Evolutionary conservation across 257 asterid genomes (phyloP).

Genomic region (Mitragyna speciosa): DNA sequence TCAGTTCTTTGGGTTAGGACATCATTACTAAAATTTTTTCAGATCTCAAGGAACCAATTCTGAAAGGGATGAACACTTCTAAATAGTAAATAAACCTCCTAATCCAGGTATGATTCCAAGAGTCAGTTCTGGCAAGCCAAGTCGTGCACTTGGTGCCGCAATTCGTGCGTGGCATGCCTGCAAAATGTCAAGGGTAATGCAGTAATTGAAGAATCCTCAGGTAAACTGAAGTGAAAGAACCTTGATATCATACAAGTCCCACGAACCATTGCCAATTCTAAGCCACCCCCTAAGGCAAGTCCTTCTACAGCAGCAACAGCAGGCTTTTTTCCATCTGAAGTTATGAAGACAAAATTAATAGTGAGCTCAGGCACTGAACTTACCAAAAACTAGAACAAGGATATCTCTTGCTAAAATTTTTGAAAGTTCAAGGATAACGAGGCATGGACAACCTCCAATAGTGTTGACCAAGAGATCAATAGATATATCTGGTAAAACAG

Average conservation of each 20-base stretch:
- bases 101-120: constrained; percentile 94
- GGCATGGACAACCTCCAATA: constrained; percentile 75
- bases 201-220: constrained; percentile 1
- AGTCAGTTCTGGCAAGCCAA: constrained; percentile 95
- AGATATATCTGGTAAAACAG: constrained; percentile 67
- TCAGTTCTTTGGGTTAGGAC: neutral
- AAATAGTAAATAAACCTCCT: constrained; percentile 61
- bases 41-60: neutral
- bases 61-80: constrained; percentile 13
- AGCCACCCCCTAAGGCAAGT: constrained; percentile 97
- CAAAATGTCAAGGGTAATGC: constrained; percentile 22
- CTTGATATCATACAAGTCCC: constrained; percentile 1
- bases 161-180: constrained; percentile 96
- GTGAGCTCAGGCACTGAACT: constrained; percentile 10
- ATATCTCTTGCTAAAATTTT: neutral
- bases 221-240: neutral
- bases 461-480: constrained; percentile 51
- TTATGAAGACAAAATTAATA: constrained; percentile 25
- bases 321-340: constrained; percentile 86
- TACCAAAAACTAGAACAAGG: constrained; percentile 14
- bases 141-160: constrained; percentile 74
- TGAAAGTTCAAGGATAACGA: constrained; percentile 13
- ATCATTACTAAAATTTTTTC: neutral
- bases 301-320: constrained; percentile 91
- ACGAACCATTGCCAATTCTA: constrained; percentile 89